Conservation (phyloP, 257 asterid genomes). For the Solanum rostratum region DNA sequence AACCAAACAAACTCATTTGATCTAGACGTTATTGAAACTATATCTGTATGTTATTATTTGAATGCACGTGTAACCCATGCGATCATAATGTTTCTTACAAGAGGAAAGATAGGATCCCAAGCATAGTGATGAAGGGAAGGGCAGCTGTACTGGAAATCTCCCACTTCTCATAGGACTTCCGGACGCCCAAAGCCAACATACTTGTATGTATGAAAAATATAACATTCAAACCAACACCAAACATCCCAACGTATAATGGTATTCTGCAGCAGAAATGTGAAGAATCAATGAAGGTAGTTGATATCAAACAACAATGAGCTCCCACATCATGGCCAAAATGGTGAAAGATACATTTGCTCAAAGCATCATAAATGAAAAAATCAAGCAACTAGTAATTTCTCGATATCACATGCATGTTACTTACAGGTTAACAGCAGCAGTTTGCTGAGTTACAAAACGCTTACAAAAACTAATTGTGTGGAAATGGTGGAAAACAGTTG, state of each 20-base stretch:
- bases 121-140: constrained; percentile 35
- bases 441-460: background rate
- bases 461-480: background rate
- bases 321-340: background rate
- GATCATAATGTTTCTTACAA: constrained; percentile 24
- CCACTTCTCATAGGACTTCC: constrained; percentile 39
- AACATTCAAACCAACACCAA: constrained; percentile 34
- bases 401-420: background rate
- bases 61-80: background rate
- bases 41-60: background rate
- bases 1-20: background rate
- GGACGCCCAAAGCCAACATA: constrained; percentile 33
- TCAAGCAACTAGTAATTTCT: background rate
- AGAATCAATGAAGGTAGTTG: background rate
- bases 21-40: background rate
- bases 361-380: background rate
- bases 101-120: constrained; percentile 44
- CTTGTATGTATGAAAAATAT: constrained; percentile 35
- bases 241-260: constrained; percentile 46
- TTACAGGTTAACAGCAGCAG: background rate
- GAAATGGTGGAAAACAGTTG: background rate
- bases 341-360: background rate
- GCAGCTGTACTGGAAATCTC: constrained; percentile 43
- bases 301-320: background rate
- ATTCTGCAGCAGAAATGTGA: constrained; percentile 22